Percentiles rank a stretch among this genome's conserved stretches.
Evolutionary conservation across 805 yeast species (phyloP).

Genomic region (Candida coleopterorum): DNA sequence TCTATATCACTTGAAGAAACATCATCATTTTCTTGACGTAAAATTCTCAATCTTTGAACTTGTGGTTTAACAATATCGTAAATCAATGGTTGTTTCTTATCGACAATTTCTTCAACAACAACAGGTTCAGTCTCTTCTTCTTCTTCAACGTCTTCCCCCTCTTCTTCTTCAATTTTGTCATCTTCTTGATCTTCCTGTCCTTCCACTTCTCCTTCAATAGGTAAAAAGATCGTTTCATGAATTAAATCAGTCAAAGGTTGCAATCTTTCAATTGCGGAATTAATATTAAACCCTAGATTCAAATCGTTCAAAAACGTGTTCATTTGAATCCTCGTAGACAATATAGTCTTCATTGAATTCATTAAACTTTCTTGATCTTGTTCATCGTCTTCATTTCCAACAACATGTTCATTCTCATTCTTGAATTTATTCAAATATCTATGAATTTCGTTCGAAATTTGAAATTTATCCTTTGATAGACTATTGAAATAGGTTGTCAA

Average conservation of each 20-base stretch:
- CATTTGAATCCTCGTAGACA: conserved; percentile 41
- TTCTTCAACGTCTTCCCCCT: conserved; percentile 10
- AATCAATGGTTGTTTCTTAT: conserved; percentile 44
- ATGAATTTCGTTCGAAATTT: conserved; percentile 10
- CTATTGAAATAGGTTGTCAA: conserved; percentile 15
- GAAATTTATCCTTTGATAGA: conserved; percentile 9
- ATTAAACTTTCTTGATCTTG: conserved; percentile 18
- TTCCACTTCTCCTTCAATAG: conserved; percentile 42
- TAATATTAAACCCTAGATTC: conserved; percentile 43
- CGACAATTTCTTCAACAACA: conserved; percentile 47
- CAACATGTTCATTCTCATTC: neutral
- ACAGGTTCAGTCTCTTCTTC: conserved; percentile 42
- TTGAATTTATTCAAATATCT: conserved; percentile 25
- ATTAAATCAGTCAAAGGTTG: conserved; percentile 43
- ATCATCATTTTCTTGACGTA: conserved; percentile 11
- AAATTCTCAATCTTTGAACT: conserved; percentile 10
- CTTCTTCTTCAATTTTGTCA: conserved; percentile 8
- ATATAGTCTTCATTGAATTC: conserved; percentile 33
- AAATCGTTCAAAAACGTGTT: conserved; percentile 36
- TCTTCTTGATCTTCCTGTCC: conserved; percentile 20
- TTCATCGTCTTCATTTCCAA: conserved; percentile 6
- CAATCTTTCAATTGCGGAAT: conserved; percentile 49
- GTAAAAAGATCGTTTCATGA: conserved; percentile 44
- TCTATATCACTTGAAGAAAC: conserved; percentile 23
- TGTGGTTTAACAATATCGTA: conserved; percentile 51